These are phyloP conservation scores for Cercospora brassicicola DNA, from an alignment of 2,329 filamentous ascomycete genomes.

Conservation along the genomic window DNA sequence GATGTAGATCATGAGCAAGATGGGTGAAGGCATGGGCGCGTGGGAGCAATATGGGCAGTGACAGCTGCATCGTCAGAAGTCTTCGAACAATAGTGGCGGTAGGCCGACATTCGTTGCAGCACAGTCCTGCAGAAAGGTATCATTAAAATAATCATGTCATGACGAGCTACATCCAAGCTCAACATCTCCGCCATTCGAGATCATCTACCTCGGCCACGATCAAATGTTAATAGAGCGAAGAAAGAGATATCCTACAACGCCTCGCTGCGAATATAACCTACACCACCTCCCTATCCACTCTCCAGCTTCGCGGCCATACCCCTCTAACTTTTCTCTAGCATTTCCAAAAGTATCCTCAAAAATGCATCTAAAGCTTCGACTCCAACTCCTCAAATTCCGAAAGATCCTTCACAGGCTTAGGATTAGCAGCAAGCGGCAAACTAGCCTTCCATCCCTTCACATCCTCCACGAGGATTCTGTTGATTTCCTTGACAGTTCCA, in stretches of 20 bases:
- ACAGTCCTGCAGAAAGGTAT: too few species aligned
- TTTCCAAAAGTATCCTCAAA: too few species aligned
- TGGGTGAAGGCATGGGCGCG: too few species aligned
- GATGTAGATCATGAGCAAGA: too few species aligned
- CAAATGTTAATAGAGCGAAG: background rate
- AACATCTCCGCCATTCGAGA: background rate
- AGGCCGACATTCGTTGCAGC: too few species aligned
- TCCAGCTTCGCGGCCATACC: background rate
- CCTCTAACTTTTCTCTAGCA: background rate
- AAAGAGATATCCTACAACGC: constrained; percentile 12
- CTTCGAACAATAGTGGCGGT: too few species aligned
- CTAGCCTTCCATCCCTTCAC: constrained; percentile 77
- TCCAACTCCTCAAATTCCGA: constrained; percentile 83
- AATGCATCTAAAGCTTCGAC: constrained; percentile 61
- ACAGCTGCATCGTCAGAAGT: too few species aligned
- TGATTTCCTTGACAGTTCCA: constrained; percentile 50
- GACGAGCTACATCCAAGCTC: background rate
- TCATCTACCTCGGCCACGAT: background rate
- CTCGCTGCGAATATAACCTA: constrained; percentile 4
- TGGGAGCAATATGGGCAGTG: too few species aligned
- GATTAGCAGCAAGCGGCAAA: constrained; percentile 69
- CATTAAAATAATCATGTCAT: background rate
- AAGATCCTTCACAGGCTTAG: constrained; percentile 71
- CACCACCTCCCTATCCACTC: background rate
- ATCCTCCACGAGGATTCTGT: constrained; percentile 68